A percentile compares a stretch with the other conserved stretches of the same genome.
Evolutionary conservation across 202 grass and related monocot species (phyloP).

Genomic region (Thinopyrum obtusiflorum): DNA sequence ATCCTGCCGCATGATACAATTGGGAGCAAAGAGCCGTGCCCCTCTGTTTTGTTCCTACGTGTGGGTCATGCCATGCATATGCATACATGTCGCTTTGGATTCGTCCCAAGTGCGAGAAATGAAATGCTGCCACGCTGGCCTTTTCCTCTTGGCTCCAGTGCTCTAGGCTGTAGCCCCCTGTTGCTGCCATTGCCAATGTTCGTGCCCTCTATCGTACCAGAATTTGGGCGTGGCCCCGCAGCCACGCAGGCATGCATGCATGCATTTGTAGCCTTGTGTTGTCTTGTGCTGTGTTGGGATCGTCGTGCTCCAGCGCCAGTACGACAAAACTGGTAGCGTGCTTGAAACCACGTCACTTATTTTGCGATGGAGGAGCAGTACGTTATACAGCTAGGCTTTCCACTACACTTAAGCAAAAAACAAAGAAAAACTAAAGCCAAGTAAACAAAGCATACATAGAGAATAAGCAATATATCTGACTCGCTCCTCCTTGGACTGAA

Average conservation of each 20-base stretch:
- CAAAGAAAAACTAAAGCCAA: no score
- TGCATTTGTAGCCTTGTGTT: neutral
- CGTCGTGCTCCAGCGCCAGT: neutral
- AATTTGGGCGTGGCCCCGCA: neutral
- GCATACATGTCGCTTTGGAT: constrained; percentile 13
- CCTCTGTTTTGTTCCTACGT: neutral
- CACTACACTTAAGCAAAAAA: neutral
- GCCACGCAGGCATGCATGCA: neutral
- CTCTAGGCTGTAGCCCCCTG: neutral
- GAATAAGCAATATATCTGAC: neutral
- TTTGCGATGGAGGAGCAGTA: neutral
- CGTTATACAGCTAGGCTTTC: neutral
- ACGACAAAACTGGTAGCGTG: neutral
- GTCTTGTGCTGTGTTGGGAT: neutral
- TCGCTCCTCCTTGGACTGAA: neutral
- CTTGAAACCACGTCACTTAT: neutral
- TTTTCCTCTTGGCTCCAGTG: constrained; percentile 1
- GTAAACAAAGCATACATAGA: neutral
- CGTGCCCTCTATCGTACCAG: neutral
- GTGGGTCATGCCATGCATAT: neutral
- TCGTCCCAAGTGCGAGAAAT: neutral
- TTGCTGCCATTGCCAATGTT: neutral
- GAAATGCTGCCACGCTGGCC: constrained; percentile 11
- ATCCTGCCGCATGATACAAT: neutral
- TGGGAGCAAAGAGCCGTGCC: neutral